These are phyloP conservation scores for Pouteria glomerata DNA, from an alignment of 148 eudicot species.

Conservation along the genomic window DNA sequence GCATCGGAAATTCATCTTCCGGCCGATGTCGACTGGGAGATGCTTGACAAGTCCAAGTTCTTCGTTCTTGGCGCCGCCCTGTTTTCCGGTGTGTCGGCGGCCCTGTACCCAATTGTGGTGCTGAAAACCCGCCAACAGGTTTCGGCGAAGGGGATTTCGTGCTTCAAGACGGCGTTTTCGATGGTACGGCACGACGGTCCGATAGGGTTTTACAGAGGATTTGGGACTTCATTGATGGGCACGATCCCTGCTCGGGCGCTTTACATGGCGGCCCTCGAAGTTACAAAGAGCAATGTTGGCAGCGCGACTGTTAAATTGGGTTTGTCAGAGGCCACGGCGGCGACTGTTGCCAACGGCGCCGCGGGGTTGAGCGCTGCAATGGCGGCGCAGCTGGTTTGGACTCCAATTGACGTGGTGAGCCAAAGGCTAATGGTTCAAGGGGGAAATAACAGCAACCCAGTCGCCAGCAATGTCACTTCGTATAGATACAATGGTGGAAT, in stretches of 20 bases:
- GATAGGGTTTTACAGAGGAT: slow-evolving; percentile 59
- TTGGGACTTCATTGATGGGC: slow-evolving; percentile 78
- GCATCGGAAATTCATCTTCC: slow-evolving; percentile 49
- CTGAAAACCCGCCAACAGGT: slow-evolving; percentile 82
- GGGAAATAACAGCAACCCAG: background rate
- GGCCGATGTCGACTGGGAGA: slow-evolving; percentile 77
- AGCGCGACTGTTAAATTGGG: slow-evolving; percentile 45
- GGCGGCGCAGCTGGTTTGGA: slow-evolving; percentile 68
- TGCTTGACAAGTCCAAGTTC: slow-evolving; percentile 82
- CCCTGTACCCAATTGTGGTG: slow-evolving; percentile 76
- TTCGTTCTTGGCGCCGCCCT: slow-evolving; percentile 81
- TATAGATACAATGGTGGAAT: slow-evolving; percentile 32
- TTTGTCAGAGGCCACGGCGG: slow-evolving; percentile 47
- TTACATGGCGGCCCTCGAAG: slow-evolving; percentile 78
- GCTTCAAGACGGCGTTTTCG: slow-evolving; percentile 39
- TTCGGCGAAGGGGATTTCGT: slow-evolving; percentile 22
- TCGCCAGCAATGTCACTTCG: background rate
- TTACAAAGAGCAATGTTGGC: slow-evolving; percentile 63
- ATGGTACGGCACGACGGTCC: slow-evolving; percentile 53
- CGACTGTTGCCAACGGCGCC: slow-evolving; percentile 50
- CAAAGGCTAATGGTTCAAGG: slow-evolving; percentile 63
- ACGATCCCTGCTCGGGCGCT: slow-evolving; percentile 84
- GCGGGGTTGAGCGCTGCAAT: slow-evolving; percentile 51
- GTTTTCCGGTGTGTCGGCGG: slow-evolving; percentile 69
- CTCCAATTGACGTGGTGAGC: slow-evolving; percentile 59